Percentiles rank a stretch among this genome's conserved stretches.
Evolutionary conservation across 352 stramenopile genomes (phyloP).

Genomic region (Phytophthora fragariaefolia): DNA sequence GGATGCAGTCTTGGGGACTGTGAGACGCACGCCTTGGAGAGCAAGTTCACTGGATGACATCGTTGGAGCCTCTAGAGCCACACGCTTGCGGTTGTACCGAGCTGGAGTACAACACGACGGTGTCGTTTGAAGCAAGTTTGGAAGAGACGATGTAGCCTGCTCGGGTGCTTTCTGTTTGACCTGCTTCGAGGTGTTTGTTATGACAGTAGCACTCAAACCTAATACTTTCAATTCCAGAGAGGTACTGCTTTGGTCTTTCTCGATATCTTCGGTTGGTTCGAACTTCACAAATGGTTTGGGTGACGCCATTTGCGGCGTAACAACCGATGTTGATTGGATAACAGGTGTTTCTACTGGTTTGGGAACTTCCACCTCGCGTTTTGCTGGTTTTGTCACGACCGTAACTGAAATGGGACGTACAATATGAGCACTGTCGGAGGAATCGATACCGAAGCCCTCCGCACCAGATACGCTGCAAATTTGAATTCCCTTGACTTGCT

Average conservation of each 20-base stretch:
- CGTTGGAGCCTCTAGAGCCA: background rate
- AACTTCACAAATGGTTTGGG: conserved; percentile 30
- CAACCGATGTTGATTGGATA: background rate
- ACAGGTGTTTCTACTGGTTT: background rate
- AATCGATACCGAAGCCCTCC: background rate
- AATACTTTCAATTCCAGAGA: conserved; percentile 20
- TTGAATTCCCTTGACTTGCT: background rate
- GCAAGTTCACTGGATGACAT: conserved; percentile 6
- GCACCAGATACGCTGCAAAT: background rate
- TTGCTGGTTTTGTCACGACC: conserved; percentile 20
- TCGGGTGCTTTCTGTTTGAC: background rate
- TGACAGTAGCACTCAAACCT: conserved; percentile 2
- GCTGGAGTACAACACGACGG: background rate
- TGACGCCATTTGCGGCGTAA: background rate
- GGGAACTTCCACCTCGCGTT: conserved; percentile 2
- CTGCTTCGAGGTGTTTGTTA: background rate
- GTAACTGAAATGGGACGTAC: conserved; percentile 26
- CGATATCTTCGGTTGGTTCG: background rate
- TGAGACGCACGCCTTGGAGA: conserved; percentile 27
- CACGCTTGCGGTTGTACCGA: background rate
- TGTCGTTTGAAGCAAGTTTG: background rate
- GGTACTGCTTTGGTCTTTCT: background rate
- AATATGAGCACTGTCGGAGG: background rate
- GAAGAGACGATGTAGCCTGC: background rate
- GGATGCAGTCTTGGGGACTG: conserved; percentile 3